Evolutionary conservation across 441 rosid genomes (phyloP), one percentile per base, ranked within the genome.

Genomic region (Gossypium schwendimanii): DNA sequence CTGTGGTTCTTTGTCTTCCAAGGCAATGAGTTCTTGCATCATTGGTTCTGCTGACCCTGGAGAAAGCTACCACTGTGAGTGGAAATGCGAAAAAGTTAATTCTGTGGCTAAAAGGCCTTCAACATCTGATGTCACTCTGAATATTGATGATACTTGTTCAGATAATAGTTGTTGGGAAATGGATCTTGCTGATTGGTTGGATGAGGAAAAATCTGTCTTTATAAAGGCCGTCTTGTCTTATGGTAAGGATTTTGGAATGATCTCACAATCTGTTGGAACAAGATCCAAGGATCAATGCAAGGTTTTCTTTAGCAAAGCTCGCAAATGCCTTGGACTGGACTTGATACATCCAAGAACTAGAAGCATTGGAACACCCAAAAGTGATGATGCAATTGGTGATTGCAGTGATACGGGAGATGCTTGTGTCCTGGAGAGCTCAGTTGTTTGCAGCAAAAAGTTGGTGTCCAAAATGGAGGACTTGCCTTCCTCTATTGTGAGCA

Each of bases 91-190:
- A n/a, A 85, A 84, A 68, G 79, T 80, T 64, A 87, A 83, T 66
- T 84, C 83, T 78, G 73, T 77, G 24, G 78, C 74, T 14, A 88
- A 81, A 70, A 72, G 78, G 71, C 84, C 82, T 71, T 85, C 87
- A 1, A 69, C 88, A 65, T 87, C 93, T 76, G 96, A 90, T 71
- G 81, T 83, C 76, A 80, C 85, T 45, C 88, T 83, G 74, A 86
- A 79, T 83, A 83, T 79, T 64, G 98, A 87, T 75, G 95, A 91
- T 76, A 89, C 93, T 26, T 93, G 92, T 70, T 93, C 98, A 1
- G 97, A 91, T 79, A 98, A 93, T 75, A 93, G 97, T 80, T 86
- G 93, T 74, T 92, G 91, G 79, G 96, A 89, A 78, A 87, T 86
- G 80, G 97, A 86, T 75, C 83, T 91, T 73, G 66, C 84, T 75